These are phyloP conservation scores for Striga hermonthica DNA, from an alignment of 305 asterid species.

Conservation along the genomic window DNA sequence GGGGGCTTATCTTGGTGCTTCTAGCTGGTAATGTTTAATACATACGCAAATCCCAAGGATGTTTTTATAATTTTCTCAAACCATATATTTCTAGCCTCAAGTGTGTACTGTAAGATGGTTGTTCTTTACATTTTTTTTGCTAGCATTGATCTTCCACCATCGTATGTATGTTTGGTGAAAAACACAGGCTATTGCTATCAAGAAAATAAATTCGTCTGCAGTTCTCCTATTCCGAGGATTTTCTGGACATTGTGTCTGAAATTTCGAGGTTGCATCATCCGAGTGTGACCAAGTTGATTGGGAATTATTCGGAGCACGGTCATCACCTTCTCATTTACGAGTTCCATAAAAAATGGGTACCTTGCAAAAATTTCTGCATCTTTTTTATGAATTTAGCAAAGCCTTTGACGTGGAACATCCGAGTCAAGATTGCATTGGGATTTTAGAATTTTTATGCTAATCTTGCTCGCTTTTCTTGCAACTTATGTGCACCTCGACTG, in stretches of 20 bases:
- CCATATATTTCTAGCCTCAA: too few species aligned
- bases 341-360: conserved; percentile 85
- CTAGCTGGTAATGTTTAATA: too few species aligned
- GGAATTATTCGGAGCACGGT: conserved; percentile 91
- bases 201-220: conserved; percentile 71
- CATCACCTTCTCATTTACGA: conserved; percentile 76
- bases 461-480: too few species aligned
- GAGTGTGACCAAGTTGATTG: conserved; percentile 83
- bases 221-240: conserved; percentile 61
- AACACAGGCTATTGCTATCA: conserved; percentile 79
- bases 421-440: conserved; percentile 96
- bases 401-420: conserved; percentile 86
- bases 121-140: too few species aligned
- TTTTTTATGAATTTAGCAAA: conserved; percentile 71
- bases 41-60: too few species aligned
- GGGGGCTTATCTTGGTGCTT: too few species aligned
- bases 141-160: too few species aligned
- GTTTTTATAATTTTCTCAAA: too few species aligned
- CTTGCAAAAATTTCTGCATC: conserved; percentile 68
- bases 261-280: conserved; percentile 72
- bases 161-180: background rate
- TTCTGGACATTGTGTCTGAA: conserved; percentile 67
- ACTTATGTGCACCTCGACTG: too few species aligned
- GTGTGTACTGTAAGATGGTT: too few species aligned
- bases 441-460: too few species aligned